Evolutionary conservation across 306 rosid genomes (phyloP), one percentile per base, ranked within the genome.

Genomic region (Trifolium subterraneum): DNA sequence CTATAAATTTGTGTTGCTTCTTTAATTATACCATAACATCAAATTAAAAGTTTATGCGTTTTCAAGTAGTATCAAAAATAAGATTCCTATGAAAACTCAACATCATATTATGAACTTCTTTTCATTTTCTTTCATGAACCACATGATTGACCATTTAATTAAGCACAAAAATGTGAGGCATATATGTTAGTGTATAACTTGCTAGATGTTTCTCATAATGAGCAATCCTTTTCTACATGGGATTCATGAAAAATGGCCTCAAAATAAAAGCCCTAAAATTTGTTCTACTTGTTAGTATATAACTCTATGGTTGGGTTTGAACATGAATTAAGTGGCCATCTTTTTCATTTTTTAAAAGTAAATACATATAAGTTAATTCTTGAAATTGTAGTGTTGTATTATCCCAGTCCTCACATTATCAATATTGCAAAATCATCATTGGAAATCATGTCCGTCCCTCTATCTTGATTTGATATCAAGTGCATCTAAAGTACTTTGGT

Each of bases 191-290:
- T 60, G 54, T 12, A n/a, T n/a, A 56, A 72, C 45, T 55, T 22
- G 9, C 67, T 78, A 80, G 80, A 70, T 55, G 72, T 23, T 84
- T 84, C 81, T 61, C 58, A 47, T 4, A 51, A 82, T 76, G 84
- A 85, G 16, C 64, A 72, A 73, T 87, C 81, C 22, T 70, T 78
- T 68, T 83, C 83, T 59, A 45, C 29, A 58, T 70, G 44, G 58
- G 20, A 54, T 35, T 25, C 2, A 22, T 48, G 68, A 47, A 70
- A 42, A 23, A 16, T 44, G 36, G 20, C 60, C 52, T 42, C 35
- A 62, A 63, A 39, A 10, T 39, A 12, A 39, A 39, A 9, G 14
- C 4, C 14, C 45, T 41, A 10, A 41, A 29, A 29, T 29, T 29
- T 29, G 33, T 29, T 29, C 6, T 29, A 29, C 1, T 29, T 29